Percentiles rank a stretch among this genome's conserved stretches.
phyloP scores from a whole-genome alignment of 2,329 filamentous ascomycete species.

The Colletotrichum sansevieriae region DNA sequence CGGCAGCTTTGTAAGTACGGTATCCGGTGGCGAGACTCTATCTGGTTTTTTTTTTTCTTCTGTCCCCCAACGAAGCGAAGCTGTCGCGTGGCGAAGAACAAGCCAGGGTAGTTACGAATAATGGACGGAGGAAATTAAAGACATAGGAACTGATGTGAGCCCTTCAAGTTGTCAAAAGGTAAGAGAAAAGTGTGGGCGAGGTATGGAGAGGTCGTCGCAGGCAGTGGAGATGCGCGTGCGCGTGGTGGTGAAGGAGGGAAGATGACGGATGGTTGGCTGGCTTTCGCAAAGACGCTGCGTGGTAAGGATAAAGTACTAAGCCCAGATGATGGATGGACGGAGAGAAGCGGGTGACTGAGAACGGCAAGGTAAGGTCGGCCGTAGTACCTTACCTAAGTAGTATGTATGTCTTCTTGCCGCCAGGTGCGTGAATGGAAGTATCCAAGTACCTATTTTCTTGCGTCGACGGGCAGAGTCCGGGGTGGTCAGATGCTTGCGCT shows the following conservation, averaged over 20 bases:
- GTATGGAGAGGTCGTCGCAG: constrained; percentile 34
- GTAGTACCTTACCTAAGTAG: not conserved
- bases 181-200: constrained; percentile 12
- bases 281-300: constrained; percentile 36
- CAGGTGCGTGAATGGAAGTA: constrained; percentile 6
- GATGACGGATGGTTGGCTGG: constrained; percentile 42
- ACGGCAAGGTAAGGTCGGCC: constrained; percentile 31
- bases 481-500: constrained; percentile 35
- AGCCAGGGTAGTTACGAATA: not conserved
- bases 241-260: constrained; percentile 40
- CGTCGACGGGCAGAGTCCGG: constrained; percentile 14
- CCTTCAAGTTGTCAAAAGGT: constrained; percentile 8
- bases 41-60: not conserved
- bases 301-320: constrained; percentile 24
- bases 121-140: not conserved
- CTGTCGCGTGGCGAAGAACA: constrained; percentile 12
- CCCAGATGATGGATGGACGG: constrained; percentile 38
- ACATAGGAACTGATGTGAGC: not conserved
- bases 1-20: constrained; percentile 32
- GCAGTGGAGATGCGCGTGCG: constrained; percentile 34
- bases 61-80: not conserved
- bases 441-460: constrained; percentile 9
- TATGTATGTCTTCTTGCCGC: constrained; percentile 21
- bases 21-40: constrained; percentile 28
- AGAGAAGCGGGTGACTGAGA: constrained; percentile 39